phyloP scores from a whole-genome alignment of 2,329 filamentous ascomycete genomes.

The Zasmidium cellare region DNA sequence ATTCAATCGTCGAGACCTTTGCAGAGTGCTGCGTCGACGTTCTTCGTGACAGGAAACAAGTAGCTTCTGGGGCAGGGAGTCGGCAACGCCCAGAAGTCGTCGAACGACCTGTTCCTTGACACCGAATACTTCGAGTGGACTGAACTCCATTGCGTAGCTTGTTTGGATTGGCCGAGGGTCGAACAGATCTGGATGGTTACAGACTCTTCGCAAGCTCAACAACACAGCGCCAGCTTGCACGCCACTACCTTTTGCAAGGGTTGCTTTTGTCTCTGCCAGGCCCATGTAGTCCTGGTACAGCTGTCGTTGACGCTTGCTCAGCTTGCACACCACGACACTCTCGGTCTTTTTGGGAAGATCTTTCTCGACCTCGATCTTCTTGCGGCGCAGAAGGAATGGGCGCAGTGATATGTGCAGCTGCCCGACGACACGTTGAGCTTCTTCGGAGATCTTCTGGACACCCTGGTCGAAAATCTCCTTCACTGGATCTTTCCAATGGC shows the following conservation, averaged over 20 bases:
- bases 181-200: constrained; percentile 96
- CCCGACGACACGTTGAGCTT: constrained; percentile 85
- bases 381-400: constrained; percentile 82
- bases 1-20: constrained; percentile 24
- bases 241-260: constrained; percentile 88
- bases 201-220: constrained; percentile 96
- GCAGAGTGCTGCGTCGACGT: constrained; percentile 16
- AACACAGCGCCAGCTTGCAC: constrained; percentile 97
- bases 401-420: constrained; percentile 93
- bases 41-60: constrained; percentile 22
- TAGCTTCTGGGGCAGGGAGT: constrained; percentile 17
- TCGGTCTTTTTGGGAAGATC: constrained; percentile 99
- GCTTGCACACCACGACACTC: constrained; percentile 90
- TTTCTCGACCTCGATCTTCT: constrained; percentile 97
- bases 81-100: constrained; percentile 41
- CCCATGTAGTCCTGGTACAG: constrained; percentile 96
- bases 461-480: constrained; percentile 96
- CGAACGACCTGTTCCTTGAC: constrained; percentile 71
- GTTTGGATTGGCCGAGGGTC: constrained; percentile 95
- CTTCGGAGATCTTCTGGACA: constrained; percentile 88
- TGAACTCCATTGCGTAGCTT: constrained; percentile 80
- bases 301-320: constrained; percentile 93
- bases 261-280: constrained; percentile 83
- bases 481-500: constrained; percentile 93
- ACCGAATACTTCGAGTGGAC: constrained; percentile 72